Evolutionary conservation across 495 filamentous ascomycete genomes (phyloP).

Genomic region (Podospora anserina): DNA sequence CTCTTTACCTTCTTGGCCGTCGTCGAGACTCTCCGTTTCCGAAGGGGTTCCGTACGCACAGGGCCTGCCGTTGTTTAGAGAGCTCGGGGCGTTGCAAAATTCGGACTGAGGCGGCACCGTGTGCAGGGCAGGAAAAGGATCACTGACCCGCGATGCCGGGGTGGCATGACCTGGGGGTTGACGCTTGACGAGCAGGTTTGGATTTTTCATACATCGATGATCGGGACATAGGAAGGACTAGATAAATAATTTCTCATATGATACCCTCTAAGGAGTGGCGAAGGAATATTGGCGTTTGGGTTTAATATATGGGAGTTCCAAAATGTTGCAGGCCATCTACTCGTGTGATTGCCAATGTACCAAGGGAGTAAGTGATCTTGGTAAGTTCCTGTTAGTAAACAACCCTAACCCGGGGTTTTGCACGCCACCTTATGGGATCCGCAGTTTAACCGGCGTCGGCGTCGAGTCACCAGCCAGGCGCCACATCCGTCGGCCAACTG

Average conservation of each 20-base stretch:
- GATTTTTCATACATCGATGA: no score
- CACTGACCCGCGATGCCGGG: not conserved
- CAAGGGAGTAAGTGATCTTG: no score
- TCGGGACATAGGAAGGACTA: no score
- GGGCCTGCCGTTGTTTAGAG: not conserved
- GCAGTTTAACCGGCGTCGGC: not conserved
- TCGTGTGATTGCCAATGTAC: not conserved
- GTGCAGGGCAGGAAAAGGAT: not conserved
- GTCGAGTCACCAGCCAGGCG: not conserved
- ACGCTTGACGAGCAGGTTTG: not conserved
- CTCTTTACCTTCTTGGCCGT: slow-evolving; percentile 39
- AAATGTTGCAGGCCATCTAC: not conserved
- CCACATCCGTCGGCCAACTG: not conserved
- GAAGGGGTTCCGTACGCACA: slow-evolving; percentile 16
- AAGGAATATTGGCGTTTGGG: no score
- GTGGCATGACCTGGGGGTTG: not conserved
- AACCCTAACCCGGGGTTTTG: not conserved
- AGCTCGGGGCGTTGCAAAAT: no score
- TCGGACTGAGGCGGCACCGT: not conserved
- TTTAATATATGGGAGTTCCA: not conserved
- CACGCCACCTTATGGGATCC: not conserved
- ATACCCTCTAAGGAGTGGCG: no score
- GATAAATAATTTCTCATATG: no score
- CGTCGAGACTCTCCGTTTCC: slow-evolving; percentile 35
- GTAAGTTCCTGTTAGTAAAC: no score